A percentile compares a stretch with the other conserved stretches of the same genome.
Evolutionary conservation across 1,284 basidiomycete species (phyloP).

Genomic region (Ceratobasidium sp.): DNA sequence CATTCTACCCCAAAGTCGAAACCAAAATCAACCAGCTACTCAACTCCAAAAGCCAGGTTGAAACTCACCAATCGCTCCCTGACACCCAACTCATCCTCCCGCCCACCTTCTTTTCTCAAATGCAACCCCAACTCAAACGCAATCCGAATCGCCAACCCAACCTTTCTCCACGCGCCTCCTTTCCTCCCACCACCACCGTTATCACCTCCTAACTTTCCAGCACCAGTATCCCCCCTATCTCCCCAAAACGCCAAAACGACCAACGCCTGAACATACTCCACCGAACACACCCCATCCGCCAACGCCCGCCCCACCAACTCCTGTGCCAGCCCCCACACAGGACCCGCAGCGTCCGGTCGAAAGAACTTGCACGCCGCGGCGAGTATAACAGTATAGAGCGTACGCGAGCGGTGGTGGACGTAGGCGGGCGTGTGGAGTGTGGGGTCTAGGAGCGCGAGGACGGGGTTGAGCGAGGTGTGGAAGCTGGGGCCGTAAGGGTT

Average conservation of each 20-base stretch:
- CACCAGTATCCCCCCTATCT: slow-evolving; percentile 53
- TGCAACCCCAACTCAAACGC: slow-evolving; percentile 55
- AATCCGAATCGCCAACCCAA: slow-evolving; percentile 52
- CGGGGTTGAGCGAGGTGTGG: slow-evolving; percentile 47
- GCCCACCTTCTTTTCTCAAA: slow-evolving; percentile 47
- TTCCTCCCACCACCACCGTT: too few relatives aligned
- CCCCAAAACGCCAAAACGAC: slow-evolving; percentile 57
- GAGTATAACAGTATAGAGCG: slow-evolving; percentile 57
- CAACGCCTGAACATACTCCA: slow-evolving; percentile 56
- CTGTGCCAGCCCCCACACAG: slow-evolving; percentile 52
- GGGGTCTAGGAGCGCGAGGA: slow-evolving; percentile 53
- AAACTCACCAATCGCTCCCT: slow-evolving; percentile 47
- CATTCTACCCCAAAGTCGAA: slow-evolving; percentile 37
- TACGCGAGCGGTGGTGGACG: slow-evolving; percentile 51
- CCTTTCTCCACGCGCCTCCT: slow-evolving; percentile 51
- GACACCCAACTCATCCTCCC: slow-evolving; percentile 48
- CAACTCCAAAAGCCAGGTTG: neutral
- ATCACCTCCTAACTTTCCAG: too few relatives aligned
- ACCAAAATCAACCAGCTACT: neutral
- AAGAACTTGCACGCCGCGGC: slow-evolving; percentile 55
- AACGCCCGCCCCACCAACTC: slow-evolving; percentile 55
- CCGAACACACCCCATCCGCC: slow-evolving; percentile 52
- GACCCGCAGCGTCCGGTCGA: slow-evolving; percentile 52
- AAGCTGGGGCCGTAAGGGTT: too few relatives aligned
- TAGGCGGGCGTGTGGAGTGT: slow-evolving; percentile 54